A percentile compares a stretch with the other conserved stretches of the same genome.
phyloP scores from a whole-genome alignment of 495 filamentous ascomycete genomes.

The Neurospora terricola region DNA sequence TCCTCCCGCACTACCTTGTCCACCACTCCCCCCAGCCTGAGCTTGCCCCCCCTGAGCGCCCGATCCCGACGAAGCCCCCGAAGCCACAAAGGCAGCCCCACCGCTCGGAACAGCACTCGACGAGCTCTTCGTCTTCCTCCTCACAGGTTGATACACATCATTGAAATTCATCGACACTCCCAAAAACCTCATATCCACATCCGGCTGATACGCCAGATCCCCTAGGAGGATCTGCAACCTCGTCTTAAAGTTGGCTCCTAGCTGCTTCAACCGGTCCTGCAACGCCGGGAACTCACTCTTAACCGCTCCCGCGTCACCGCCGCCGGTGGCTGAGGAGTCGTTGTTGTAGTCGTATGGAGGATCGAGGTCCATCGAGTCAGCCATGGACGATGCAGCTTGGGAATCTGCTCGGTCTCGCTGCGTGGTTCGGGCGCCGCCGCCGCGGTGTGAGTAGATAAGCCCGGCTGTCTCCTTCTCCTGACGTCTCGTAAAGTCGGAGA shows the following conservation, averaged over 20 bases:
- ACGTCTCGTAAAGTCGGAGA: constrained; percentile 83
- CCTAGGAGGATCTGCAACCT: constrained; percentile 74
- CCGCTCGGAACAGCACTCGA: not conserved
- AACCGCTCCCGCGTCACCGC: constrained; percentile 26
- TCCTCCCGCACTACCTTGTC: too few relatives aligned
- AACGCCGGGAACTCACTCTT: constrained; percentile 61
- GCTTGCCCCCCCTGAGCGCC: not conserved
- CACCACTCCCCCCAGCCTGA: too few relatives aligned
- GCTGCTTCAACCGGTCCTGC: constrained; percentile 54
- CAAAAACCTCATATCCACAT: constrained; percentile 91
- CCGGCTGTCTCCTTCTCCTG: constrained; percentile 64
- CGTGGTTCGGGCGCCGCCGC: not conserved
- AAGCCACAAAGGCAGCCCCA: not conserved
- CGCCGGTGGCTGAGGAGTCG: constrained; percentile 14
- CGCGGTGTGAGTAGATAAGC: not conserved
- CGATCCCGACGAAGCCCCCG: not conserved
- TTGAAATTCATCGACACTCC: constrained; percentile 99
- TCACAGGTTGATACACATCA: constrained; percentile 76
- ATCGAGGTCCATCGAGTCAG: constrained; percentile 10
- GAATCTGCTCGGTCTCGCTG: not conserved
- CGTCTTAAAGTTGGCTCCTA: constrained; percentile 63
- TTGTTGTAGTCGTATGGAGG: constrained; percentile 12
- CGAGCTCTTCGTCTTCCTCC: constrained; percentile 41
- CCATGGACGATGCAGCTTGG: constrained; percentile 20
- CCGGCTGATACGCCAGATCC: constrained; percentile 85